A percentile compares a stretch with the other conserved stretches of the same genome.
Evolutionary conservation across 2,329 filamentous ascomycete genomes (phyloP).

Genomic region (Aspergillus tamarii): DNA sequence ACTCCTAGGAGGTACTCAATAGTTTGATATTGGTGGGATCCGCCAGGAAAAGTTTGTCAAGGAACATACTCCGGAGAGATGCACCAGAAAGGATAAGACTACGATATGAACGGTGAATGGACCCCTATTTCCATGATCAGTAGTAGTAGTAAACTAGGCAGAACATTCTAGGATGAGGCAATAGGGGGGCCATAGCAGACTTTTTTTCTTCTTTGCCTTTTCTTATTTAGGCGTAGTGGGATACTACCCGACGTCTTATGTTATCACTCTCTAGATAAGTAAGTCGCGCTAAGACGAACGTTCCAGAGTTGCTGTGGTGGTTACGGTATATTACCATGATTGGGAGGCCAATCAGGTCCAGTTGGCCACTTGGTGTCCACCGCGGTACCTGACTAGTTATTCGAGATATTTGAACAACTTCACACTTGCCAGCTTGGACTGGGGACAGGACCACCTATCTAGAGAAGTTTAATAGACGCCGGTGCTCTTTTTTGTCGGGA

Average conservation of each 20-base stretch:
- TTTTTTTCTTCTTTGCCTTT: background rate
- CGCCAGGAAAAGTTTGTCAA: background rate
- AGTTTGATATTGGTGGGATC: background rate
- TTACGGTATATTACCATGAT: background rate
- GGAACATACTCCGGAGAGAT: background rate
- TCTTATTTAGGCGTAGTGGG: background rate
- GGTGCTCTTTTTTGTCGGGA: too few relatives aligned
- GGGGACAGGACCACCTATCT: too few relatives aligned
- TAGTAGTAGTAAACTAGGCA: background rate
- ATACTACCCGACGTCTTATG: background rate
- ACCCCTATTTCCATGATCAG: background rate
- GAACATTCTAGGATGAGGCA: background rate
- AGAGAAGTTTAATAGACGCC: too few relatives aligned
- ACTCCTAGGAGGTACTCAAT: background rate
- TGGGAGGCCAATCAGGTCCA: background rate
- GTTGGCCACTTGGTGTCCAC: constrained; percentile 4
- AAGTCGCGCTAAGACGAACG: background rate
- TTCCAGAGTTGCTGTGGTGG: background rate
- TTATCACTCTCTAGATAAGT: background rate
- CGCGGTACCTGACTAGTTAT: background rate
- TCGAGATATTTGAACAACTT: too few relatives aligned
- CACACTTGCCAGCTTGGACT: too few relatives aligned
- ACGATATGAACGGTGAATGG: background rate
- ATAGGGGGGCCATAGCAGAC: background rate
- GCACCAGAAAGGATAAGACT: background rate